Base-by-base conservation (phyloP, 305 asterid genomes). In the Rubia occidens region DNA sequence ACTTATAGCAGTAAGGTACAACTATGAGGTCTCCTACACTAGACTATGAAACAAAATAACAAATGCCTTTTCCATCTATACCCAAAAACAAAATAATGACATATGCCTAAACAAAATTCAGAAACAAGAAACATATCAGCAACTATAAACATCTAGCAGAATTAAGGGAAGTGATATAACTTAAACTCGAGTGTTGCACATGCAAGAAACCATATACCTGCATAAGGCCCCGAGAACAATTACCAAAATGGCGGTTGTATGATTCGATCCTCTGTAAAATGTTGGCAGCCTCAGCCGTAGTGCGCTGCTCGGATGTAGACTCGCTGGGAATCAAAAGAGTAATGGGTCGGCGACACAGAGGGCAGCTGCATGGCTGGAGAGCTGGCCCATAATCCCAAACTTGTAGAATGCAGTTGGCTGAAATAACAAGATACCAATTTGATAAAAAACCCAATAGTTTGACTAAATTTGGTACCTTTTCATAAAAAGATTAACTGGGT, bases 301-400 rank as follows among this genome's bases (percentile, higher is more conserved):
- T 66, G 26, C 76, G 81, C 82, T 74, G 87, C 80, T 86, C 78
- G 58, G 82, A 76, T 59, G 88, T 79, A 83, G 85, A 77, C 71
- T 82, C 96, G 64, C 82, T 83, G 49, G 98, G 98, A 76, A 93
- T 94, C 87, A 93, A 76, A 79, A 93, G 77, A 70, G 90, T 88
- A 78, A 93, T 88, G 75, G 75, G 89, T 26, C 98, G 98, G 67
- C 98, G 89, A 78, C 98, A 93, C 15, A 93, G 76, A 20, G 97
- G 96, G 62, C 98, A 93, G 72, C 68, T 86, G 74, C 96, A 90
- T 54, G 96, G 90, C 71, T 81, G 92, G 74, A 88, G 82, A 67
- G 92, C 95, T 64, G 88, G 75, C 70, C 88, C 89, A 67, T 86
- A 85, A 65, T 90, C 82, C 98, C 98, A 93, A 75, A 85, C 88